Conservation (phyloP, 192 early-diverging fungal genomes). For the Dissophora globulifera region DNA sequence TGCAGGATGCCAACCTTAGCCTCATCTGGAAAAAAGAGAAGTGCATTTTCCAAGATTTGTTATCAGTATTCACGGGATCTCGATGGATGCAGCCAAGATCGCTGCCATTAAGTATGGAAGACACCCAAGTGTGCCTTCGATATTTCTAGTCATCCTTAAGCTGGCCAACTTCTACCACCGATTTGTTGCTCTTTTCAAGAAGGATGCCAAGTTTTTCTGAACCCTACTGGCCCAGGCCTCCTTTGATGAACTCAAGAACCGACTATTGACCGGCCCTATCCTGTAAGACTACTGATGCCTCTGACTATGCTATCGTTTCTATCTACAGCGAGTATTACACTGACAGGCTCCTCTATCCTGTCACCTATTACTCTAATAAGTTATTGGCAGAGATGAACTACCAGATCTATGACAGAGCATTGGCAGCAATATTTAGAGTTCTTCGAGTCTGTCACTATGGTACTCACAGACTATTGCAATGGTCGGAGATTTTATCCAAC, state of each 20-base stretch:
- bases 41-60: conserved; percentile 35
- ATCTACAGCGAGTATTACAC: no score
- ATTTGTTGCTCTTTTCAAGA: conserved; percentile 42
- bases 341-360: conserved; percentile 40
- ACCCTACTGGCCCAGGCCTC: background rate
- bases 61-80: conserved; percentile 15
- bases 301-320: conserved; percentile 49
- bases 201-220: conserved; percentile 36
- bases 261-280: conserved; percentile 44
- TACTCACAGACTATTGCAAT: conserved; percentile 45
- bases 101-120: conserved; percentile 14
- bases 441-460: conserved; percentile 30
- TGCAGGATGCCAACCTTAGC: conserved; percentile 16
- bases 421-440: conserved; percentile 47
- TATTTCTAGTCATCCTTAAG: conserved; percentile 44
- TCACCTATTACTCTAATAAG: conserved; percentile 26
- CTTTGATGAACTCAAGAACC: conserved; percentile 36
- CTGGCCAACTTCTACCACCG: conserved; percentile 50
- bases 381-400: conserved; percentile 38
- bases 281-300: conserved; percentile 48
- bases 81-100: conserved; percentile 8
- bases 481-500: conserved; percentile 27
- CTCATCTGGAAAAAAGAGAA: conserved; percentile 17
- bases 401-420: conserved; percentile 24
- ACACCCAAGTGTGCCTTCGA: conserved; percentile 14